Percentiles rank a stretch among this genome's conserved stretches.
Evolutionary conservation across 2,329 filamentous ascomycete genomes (phyloP).

Genomic region (Anisogramma anomala): DNA sequence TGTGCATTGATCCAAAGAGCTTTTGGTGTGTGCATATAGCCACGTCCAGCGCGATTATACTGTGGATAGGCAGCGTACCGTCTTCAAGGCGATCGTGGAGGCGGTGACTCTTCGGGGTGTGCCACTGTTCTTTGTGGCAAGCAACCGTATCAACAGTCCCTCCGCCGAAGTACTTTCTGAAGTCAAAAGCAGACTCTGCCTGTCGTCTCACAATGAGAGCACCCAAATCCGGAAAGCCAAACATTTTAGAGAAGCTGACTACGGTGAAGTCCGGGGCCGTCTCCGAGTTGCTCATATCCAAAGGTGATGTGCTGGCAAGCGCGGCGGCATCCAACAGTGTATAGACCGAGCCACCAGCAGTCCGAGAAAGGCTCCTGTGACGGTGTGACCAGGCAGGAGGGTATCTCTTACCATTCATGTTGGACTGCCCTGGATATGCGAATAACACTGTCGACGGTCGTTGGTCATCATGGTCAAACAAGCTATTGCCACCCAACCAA

Average conservation of each 20-base stretch:
- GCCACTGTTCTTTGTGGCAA: slow-evolving; percentile 67
- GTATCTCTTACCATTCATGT: slow-evolving; percentile 72
- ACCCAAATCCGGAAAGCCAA: slow-evolving; percentile 87
- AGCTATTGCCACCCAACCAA: slow-evolving; percentile 45
- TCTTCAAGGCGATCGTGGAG: slow-evolving; percentile 82
- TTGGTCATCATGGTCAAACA: slow-evolving; percentile 19
- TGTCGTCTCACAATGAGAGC: slow-evolving; percentile 70
- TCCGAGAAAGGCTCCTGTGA: slow-evolving; percentile 26
- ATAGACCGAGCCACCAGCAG: slow-evolving; percentile 31
- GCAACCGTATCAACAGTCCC: slow-evolving; percentile 89
- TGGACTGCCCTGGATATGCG: slow-evolving; percentile 83
- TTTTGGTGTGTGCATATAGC: slow-evolving; percentile 58
- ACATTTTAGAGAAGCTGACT: slow-evolving; percentile 93
- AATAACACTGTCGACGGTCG: slow-evolving; percentile 38
- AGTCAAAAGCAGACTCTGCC: slow-evolving; percentile 50
- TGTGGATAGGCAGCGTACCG: slow-evolving; percentile 83
- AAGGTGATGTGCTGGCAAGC: slow-evolving; percentile 60
- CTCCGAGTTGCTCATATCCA: slow-evolving; percentile 54
- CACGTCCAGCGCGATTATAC: slow-evolving; percentile 67
- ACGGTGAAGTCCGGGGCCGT: slow-evolving; percentile 72
- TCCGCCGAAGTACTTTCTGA: slow-evolving; percentile 77
- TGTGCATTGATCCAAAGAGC: slow-evolving; percentile 60
- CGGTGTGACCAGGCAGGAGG: slow-evolving; percentile 56
- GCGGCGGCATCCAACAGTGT: slow-evolving; percentile 79
- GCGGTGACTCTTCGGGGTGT: slow-evolving; percentile 58